Evolutionary conservation across 2,329 filamentous ascomycete genomes (phyloP).

Genomic region (Venturia oleaginea): DNA sequence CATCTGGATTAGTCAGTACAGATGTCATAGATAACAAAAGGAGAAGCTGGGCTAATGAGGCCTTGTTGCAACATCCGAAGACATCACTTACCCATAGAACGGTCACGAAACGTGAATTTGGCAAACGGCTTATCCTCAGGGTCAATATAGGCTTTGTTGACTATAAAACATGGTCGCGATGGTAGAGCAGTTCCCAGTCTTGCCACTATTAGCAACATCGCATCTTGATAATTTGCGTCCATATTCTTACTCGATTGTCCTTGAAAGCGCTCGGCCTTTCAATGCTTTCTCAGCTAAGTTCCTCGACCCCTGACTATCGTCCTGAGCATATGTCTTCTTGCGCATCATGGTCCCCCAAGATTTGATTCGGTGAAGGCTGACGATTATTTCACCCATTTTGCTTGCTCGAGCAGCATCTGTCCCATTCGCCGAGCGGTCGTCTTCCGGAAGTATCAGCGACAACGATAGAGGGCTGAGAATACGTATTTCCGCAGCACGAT

Average conservation of each 20-base stretch:
- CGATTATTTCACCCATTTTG: not conserved
- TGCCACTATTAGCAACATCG: not conserved
- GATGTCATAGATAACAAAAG: too few species aligned
- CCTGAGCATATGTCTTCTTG: not conserved
- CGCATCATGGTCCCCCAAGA: not conserved
- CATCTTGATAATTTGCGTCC: too few species aligned
- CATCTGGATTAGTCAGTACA: conserved; percentile 14
- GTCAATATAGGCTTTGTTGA: not conserved
- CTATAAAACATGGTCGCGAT: not conserved
- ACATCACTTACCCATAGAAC: not conserved
- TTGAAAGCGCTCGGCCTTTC: not conserved
- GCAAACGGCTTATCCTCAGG: conserved; percentile 16
- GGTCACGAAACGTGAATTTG: conserved; percentile 16
- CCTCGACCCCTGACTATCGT: not conserved
- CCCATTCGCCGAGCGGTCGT: not conserved
- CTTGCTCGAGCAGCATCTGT: not conserved
- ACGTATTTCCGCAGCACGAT: not conserved
- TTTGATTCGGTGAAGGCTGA: not conserved
- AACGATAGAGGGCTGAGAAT: not conserved
- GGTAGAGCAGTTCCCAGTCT: not conserved
- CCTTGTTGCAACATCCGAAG: too few species aligned
- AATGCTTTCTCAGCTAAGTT: conserved; percentile 2
- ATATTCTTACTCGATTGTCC: not conserved
- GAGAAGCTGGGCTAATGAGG: too few species aligned
- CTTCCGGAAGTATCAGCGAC: too few species aligned